Base-by-base conservation (phyloP, 176 grass and related monocot species). In the Oryza rufipogon region DNA sequence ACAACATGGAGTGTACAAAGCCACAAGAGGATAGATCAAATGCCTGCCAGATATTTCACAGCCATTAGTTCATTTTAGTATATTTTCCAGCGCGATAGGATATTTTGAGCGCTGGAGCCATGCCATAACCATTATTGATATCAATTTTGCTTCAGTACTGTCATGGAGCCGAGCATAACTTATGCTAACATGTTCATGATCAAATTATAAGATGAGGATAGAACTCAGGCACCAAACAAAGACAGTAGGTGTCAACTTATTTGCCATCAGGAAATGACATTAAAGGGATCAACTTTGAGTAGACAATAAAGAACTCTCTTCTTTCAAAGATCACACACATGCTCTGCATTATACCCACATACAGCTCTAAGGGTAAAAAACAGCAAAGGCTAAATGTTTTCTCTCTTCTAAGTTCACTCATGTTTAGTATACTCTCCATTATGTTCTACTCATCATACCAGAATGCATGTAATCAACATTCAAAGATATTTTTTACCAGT, bases 1-100 rank as follows among this genome's bases (percentile, higher is more conserved):
- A 84, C 11, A 64, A 73, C 38, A 91, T 51, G 36, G 80, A 74
- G 11, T 68, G 68, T 3, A 60, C 19, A 60, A 60, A n/a, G 16
- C 66, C 44, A 69, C 70, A 28, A 51, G 34, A 30, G 32, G 47
- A 42, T 17, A 12, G 9, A 19, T 26, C n/a, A 63, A 72, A 73
- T 71, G 32, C 11, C 20, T 71, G 44, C 15, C 9, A 69, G 38
- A 23, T n/a, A 78, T 76, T 28, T 56, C 68, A 38, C 33, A 70
- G 13, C 19, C 74, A n/a, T 8, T 45, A 16, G 46, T 70, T 60
- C 63, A 80, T 80, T 69, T 48, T 11, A 85, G 56, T 33, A 70
- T 11, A 26, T 75, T 10, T 7, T 36, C 48, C 12, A 19, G 66
- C 66, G 58, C 38, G 42, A 38, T 71, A 11, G 9, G 61, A 75